Evolutionary conservation across 495 filamentous ascomycete genomes (phyloP), one percentile per base, ranked within the genome.

Genomic region (Bacidia gigantensis): DNA sequence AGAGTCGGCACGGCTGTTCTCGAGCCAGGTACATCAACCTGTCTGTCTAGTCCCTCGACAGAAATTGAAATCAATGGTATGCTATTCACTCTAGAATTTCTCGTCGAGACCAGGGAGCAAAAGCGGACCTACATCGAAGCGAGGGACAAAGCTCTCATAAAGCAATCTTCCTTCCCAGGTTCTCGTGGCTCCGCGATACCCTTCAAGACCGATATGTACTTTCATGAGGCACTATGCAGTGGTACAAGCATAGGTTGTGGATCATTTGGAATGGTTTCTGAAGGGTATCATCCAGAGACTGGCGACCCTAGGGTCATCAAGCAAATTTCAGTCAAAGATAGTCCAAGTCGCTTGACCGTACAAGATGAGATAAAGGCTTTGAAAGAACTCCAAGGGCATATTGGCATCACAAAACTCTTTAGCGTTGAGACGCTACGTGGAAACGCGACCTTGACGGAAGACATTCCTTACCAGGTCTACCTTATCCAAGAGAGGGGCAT

Each of bases 401-500:
- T 14, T 0, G 44, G 44, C 1, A 47, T 47, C 2, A 24, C n/a
- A 1, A 22, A 24, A 25, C 3, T 25, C 44, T 26, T 21, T 24
- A 3, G 26, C 21, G 20, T 24, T 5, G 22, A 22, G 21, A 47
- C 3, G 0, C 3, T 22, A 0, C 44, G 17, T n/a, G 20, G 20
- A 2, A 26, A 20, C 18, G 21, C 35, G 7, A 22, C 7, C 9
- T 17, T 42, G 2, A 3, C 18, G 10, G 20, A 17, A 21, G 23
- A 50, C 1, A 42, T 26, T n/a, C 52, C 52, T 9, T 20, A 39
- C 3, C 22, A 50, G 38, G 18, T 55, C 12, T 50, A 42, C 14
- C 10, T 55, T 0, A 23, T 55, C 10, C 52, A 50, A 11, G 45
- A 55, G 5, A 49, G 26, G n/a, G 52, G 52, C 38, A 5, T 29